phyloP scores from a whole-genome alignment of 495 filamentous ascomycete genomes.

The Trichoderma gamsii region DNA sequence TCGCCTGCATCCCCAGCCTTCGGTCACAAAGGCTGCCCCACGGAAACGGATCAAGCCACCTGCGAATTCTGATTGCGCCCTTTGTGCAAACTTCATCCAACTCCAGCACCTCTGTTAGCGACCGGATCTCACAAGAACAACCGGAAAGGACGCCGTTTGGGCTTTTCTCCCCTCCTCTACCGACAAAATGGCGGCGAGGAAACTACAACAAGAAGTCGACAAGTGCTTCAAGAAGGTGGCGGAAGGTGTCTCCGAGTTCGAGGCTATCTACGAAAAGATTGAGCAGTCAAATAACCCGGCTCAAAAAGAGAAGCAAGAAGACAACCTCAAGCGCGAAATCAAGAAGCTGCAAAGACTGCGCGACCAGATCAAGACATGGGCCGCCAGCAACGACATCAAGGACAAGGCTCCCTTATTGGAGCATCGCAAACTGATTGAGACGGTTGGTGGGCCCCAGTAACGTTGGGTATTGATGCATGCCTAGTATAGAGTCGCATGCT shows the following conservation, averaged over 20 bases:
- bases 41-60: slow-evolving; percentile 5
- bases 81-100: background rate
- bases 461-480: slow-evolving; percentile 6
- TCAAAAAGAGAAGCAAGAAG: slow-evolving; percentile 96
- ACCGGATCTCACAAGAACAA: background rate
- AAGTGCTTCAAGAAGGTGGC: slow-evolving; percentile 97
- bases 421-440: slow-evolving; percentile 91
- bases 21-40: slow-evolving; percentile 6
- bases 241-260: slow-evolving; percentile 88
- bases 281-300: slow-evolving; percentile 81
- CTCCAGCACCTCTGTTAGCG: background rate
- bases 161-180: slow-evolving; percentile 5
- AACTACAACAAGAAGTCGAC: slow-evolving; percentile 94
- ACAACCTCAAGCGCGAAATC: slow-evolving; percentile 96
- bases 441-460: slow-evolving; percentile 48
- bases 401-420: slow-evolving; percentile 93
- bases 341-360: slow-evolving; percentile 97
- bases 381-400: slow-evolving; percentile 94
- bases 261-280: slow-evolving; percentile 93
- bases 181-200: slow-evolving; percentile 78
- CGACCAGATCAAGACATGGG: slow-evolving; percentile 99
- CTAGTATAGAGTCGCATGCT: slow-evolving; percentile 17
- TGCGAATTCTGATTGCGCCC: background rate
- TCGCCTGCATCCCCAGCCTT: slow-evolving; percentile 3
- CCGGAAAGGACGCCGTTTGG: slow-evolving; percentile 5